Evolutionary conservation across 768 basidiomycete species (phyloP).

Genomic region (Amanita rubescens): DNA sequence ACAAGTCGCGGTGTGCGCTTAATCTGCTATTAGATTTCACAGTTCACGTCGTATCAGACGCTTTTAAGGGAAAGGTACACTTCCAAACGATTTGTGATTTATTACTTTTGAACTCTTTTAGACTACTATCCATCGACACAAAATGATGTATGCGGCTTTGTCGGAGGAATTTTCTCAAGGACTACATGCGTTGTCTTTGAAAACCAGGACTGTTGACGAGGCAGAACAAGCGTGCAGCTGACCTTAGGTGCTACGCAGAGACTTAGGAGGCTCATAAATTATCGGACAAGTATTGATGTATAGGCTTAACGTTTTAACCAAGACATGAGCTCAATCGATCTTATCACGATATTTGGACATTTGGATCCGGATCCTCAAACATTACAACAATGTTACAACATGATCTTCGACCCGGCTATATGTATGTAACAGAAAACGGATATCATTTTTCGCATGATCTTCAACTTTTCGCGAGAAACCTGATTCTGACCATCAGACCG

Average conservation of each 20-base stretch:
- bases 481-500: constrained; percentile 1
- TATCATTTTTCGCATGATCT: constrained; percentile 3
- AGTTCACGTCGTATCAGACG: constrained; percentile 63
- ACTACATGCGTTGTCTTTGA: constrained; percentile 70
- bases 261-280: neutral
- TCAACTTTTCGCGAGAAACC: neutral
- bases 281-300: neutral
- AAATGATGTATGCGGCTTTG: constrained; percentile 68
- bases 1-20: constrained; percentile 5
- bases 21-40: constrained; percentile 55
- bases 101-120: constrained; percentile 22
- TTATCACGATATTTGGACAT: neutral
- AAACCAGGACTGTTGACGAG: constrained; percentile 63
- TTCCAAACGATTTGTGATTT: constrained; percentile 7
- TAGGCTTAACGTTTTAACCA: neutral
- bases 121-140: constrained; percentile 76
- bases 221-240: constrained; percentile 1
- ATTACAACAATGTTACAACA: neutral
- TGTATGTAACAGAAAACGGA: neutral
- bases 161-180: constrained; percentile 65
- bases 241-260: neutral
- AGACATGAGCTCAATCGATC: neutral
- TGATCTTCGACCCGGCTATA: neutral
- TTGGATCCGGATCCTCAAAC: neutral
- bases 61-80: constrained; percentile 66